These are phyloP conservation scores for Linnemannia hyalina DNA, from an alignment of 192 early-diverging fungal species.

Conservation along the genomic window DNA sequence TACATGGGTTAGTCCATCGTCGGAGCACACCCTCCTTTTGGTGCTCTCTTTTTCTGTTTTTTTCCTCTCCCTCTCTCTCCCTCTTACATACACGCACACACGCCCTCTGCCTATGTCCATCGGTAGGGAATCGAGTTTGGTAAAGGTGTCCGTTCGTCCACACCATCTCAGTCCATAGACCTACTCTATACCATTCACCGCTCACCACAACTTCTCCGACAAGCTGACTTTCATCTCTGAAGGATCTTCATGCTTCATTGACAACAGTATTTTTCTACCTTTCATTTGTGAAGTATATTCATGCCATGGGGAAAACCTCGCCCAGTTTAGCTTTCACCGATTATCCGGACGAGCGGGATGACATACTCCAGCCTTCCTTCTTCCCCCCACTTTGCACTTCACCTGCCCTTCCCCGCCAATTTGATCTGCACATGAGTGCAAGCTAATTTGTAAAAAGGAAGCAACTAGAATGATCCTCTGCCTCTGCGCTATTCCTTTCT, in stretches of 20 bases:
- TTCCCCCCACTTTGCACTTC: not conserved
- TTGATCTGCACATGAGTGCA: not conserved
- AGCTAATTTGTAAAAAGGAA: not conserved
- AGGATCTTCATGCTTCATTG: too few species aligned
- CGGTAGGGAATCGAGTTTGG: too few species aligned
- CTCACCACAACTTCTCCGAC: too few species aligned
- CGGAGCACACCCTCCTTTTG: not conserved
- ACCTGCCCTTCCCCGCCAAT: not conserved
- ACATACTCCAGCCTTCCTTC: not conserved
- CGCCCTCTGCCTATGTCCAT: too few species aligned
- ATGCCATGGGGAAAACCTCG: not conserved
- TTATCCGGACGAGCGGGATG: not conserved
- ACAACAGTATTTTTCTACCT: too few species aligned
- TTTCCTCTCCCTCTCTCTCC: not conserved
- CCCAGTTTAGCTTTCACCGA: not conserved
- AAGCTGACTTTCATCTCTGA: too few species aligned
- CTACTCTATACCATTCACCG: too few species aligned
- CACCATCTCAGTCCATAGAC: too few species aligned
- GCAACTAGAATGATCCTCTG: not conserved
- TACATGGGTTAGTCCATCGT: not conserved
- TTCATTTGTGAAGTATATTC: not conserved
- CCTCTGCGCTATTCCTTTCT: not conserved
- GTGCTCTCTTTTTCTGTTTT: not conserved
- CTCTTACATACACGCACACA: not conserved
- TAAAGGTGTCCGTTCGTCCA: too few species aligned